phyloP scores from a whole-genome alignment of 2,329 filamentous ascomycete species.

The Colletotrichum ledebouriae region DNA sequence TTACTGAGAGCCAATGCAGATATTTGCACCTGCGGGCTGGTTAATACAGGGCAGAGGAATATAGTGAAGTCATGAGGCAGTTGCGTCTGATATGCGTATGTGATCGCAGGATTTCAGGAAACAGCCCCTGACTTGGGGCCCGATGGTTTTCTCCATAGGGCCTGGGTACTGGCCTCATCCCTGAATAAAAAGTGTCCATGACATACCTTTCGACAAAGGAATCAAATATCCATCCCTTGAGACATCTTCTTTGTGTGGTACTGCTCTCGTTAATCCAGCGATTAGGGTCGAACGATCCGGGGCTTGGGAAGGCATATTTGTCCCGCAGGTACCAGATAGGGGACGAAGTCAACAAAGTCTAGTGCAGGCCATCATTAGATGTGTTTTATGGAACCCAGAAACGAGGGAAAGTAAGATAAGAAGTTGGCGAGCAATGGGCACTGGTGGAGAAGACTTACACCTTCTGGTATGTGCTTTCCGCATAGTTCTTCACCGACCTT shows the following conservation, averaged over 20 bases:
- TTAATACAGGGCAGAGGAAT: too few relatives aligned
- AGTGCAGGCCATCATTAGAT: background rate
- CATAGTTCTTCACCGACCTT: slow-evolving; percentile 45
- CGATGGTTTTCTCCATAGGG: too few relatives aligned
- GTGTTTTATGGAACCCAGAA: background rate
- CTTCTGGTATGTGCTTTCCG: slow-evolving; percentile 45
- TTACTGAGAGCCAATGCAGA: slow-evolving; percentile 49
- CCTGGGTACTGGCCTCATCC: too few relatives aligned
- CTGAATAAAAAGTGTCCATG: too few relatives aligned
- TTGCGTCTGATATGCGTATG: too few relatives aligned
- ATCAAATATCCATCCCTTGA: slow-evolving; percentile 48
- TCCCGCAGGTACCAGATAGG: slow-evolving; percentile 50
- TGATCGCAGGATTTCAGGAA: too few relatives aligned
- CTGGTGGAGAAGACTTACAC: slow-evolving; percentile 34
- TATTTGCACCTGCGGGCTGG: slow-evolving; percentile 35
- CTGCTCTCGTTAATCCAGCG: slow-evolving; percentile 45
- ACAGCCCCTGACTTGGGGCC: too few relatives aligned
- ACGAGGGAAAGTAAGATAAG: background rate
- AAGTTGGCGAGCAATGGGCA: background rate
- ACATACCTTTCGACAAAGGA: slow-evolving; percentile 47
- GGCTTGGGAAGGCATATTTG: slow-evolving; percentile 46
- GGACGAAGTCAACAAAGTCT: slow-evolving; percentile 48
- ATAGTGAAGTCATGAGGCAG: too few relatives aligned
- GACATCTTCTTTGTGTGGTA: slow-evolving; percentile 23
- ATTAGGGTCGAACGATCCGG: slow-evolving; percentile 46